Conservation (phyloP, 1,284 basidiomycete genomes). For the Takashimella koratensis region DNA sequence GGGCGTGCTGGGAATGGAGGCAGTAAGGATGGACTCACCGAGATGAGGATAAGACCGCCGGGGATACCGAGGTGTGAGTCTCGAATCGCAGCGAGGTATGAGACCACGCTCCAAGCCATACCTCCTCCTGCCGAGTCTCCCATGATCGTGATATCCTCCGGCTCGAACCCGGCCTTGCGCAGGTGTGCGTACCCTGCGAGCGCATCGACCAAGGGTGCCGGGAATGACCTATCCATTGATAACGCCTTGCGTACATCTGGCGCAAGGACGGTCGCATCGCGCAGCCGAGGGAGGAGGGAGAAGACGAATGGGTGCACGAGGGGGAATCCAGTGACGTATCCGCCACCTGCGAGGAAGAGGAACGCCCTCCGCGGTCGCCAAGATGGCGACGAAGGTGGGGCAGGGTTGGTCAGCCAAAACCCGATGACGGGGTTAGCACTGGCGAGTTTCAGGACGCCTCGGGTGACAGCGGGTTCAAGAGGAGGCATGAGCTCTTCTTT, state of each 20-base stretch:
- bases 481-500: not conserved
- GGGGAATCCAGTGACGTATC: conserved; percentile 16
- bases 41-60: conserved; percentile 55
- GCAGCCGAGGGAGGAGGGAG: conserved; percentile 8
- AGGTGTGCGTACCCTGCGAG: conserved; percentile 57
- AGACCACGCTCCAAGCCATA: conserved; percentile 53
- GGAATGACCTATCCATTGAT: conserved; percentile 50
- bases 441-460: not conserved
- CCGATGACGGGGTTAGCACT: not conserved
- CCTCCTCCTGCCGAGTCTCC: conserved; percentile 68
- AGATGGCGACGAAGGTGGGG: not conserved
- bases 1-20: no score
- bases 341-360: conserved; percentile 18
- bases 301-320: conserved; percentile 16
- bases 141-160: conserved; percentile 57
- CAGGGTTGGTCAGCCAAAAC: not conserved
- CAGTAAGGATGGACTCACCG: conserved; percentile 26
- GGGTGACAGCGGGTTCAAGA: not conserved
- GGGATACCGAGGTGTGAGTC: conserved; percentile 51
- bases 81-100: conserved; percentile 20
- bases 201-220: conserved; percentile 59
- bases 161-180: conserved; percentile 41
- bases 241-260: conserved; percentile 13
- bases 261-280: conserved; percentile 4
- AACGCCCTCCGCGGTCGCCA: conserved; percentile 2